A percentile compares a stretch with the other conserved stretches of the same genome.
Evolutionary conservation across 2,329 filamentous ascomycete genomes (phyloP).

Genomic region (Phoma sp.): DNA sequence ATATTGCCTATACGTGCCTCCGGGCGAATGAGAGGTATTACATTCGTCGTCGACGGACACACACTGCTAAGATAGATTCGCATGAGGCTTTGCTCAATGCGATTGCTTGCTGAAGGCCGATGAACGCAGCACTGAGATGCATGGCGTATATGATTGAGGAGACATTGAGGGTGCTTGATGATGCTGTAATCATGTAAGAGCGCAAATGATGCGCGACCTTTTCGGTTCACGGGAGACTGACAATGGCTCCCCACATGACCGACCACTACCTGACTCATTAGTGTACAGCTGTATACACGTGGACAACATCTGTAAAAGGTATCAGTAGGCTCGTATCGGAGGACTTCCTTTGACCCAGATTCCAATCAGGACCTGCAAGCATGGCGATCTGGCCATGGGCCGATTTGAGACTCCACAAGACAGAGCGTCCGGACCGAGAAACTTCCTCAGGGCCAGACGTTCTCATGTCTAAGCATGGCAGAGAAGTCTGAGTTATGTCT

Average conservation of each 20-base stretch:
- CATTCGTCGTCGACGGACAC: background rate
- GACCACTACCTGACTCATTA: background rate
- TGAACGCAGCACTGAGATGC: too few species aligned
- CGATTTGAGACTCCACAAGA: constrained; percentile 5
- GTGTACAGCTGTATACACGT: background rate
- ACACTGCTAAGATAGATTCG: too few species aligned
- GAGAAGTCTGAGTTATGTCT: constrained; percentile 3
- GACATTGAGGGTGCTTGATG: too few species aligned
- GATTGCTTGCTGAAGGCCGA: too few species aligned
- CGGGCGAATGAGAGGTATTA: too few species aligned
- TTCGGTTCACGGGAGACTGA: background rate
- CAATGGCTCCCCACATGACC: background rate
- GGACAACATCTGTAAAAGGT: background rate
- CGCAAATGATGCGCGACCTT: too few species aligned
- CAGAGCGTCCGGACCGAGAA: background rate
- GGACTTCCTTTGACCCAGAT: constrained; percentile 6
- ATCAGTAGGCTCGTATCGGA: background rate
- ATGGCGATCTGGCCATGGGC: background rate
- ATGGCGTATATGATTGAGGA: too few species aligned
- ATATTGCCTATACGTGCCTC: too few species aligned
- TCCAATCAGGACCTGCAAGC: background rate
- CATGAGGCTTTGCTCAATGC: too few species aligned
- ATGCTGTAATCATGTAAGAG: background rate
- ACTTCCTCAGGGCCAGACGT: constrained; percentile 1
- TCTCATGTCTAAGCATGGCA: constrained; percentile 2